Conservation (phyloP, 73 alveolate species). For the Uronychia binucleata region DNA sequence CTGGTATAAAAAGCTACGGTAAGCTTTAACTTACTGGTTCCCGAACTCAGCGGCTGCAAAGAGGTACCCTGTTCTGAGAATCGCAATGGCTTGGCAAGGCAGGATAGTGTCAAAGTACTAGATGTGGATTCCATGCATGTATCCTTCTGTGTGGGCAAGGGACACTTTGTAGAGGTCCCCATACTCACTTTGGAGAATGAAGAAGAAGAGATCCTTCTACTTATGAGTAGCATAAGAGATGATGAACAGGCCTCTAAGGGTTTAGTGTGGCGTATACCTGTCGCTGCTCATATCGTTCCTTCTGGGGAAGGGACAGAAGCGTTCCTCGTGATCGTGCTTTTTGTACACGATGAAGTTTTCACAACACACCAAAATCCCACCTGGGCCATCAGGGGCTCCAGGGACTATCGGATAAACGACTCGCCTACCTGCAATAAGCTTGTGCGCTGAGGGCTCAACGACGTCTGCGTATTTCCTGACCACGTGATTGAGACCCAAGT, state of each 20-base stretch:
- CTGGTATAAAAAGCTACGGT: slow-evolving; percentile 81
- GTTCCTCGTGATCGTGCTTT: slow-evolving; percentile 78
- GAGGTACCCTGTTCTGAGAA: slow-evolving; percentile 86
- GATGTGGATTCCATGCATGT: slow-evolving; percentile 81
- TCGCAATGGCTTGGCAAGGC: slow-evolving; percentile 87
- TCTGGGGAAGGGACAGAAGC: slow-evolving; percentile 71
- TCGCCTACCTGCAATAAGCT: slow-evolving; percentile 85
- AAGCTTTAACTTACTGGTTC: too few species aligned
- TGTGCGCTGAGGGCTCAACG: slow-evolving; percentile 97
- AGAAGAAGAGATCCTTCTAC: slow-evolving; percentile 87
- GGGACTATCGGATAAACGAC: too few species aligned
- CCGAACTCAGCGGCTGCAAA: slow-evolving; percentile 97
- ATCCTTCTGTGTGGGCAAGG: slow-evolving; percentile 64
- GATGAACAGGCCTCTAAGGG: slow-evolving; percentile 42
- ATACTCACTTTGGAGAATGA: slow-evolving; percentile 93
- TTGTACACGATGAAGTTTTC: slow-evolving; percentile 75
- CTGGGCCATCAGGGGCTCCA: slow-evolving; percentile 97
- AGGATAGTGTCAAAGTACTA: slow-evolving; percentile 95
- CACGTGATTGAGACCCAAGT: slow-evolving; percentile 98
- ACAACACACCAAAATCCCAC: slow-evolving; percentile 90
- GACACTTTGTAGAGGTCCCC: slow-evolving; percentile 97
- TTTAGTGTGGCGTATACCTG: too few species aligned
- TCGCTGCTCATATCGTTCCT: slow-evolving; percentile 73
- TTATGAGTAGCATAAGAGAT: slow-evolving; percentile 62
- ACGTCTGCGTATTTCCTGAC: slow-evolving; percentile 89